Base-by-base conservation (phyloP, 805 yeast genomes). In the Candida patagonica region DNA sequence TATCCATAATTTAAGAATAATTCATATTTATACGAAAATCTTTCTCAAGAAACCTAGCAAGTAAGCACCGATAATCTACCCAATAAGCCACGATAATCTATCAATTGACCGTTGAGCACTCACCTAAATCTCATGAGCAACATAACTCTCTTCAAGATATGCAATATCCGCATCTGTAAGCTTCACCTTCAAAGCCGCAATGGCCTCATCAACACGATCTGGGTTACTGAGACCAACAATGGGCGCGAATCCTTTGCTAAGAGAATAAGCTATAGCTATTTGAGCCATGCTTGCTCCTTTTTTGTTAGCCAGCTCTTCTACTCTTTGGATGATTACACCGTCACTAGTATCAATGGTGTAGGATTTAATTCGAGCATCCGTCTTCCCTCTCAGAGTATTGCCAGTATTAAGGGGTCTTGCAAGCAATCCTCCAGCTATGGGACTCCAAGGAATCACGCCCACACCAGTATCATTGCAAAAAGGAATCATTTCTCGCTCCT, bases 391-490 rank as follows among this genome's bases (percentile, higher is more conserved):
- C n/a, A 31, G 25, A 16, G 38, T 37, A 26, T 26, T 25, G 20
- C 26, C 37, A 5, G 41, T 29, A 3, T 7, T 16, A 17, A 38
- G 31, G 1, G 82, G 77, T 44, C 78, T 65, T 0, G 80, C 65
- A 34, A 78, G 60, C 1, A 70, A 24, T 6, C 83, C 83, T 43
- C 73, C 59, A 4, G 77, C 78, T 43, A 66, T 57, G 29, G 82
- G 81, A 7, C 76, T 68, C 75, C 76, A 78, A 6, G 83, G 83
- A 40, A 75, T 66, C 10, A 76, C 42, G 2, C 78, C 80, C 26
- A 78, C 71, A 7, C 71, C 71, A 12, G 70, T 68, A 33, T 61
- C 62, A 17, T 69, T 58, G 45, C 80, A 74, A 54, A 61, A 78
- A 17, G 72, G 74, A 43, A 66, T 72, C 68, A 76, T 62, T 51